phyloP scores from a whole-genome alignment of 495 filamentous ascomycete genomes.

The Talaromyces wortmannii region DNA sequence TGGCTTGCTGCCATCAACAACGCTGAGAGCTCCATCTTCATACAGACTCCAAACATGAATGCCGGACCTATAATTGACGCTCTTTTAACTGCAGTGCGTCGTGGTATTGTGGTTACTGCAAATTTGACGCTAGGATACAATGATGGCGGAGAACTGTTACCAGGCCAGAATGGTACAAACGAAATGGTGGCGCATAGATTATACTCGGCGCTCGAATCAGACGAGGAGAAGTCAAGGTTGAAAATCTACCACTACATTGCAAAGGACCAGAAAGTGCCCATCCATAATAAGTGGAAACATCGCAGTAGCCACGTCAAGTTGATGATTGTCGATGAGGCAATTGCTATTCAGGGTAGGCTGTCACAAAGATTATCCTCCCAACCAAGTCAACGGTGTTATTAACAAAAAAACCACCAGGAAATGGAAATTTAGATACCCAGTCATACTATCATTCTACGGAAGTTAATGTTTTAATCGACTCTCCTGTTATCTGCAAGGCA shows the following conservation, averaged over 20 bases:
- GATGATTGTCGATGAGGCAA: conserved; percentile 60
- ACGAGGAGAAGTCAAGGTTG: conserved; percentile 37
- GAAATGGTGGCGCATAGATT: conserved; percentile 57
- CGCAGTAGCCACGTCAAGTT: conserved; percentile 71
- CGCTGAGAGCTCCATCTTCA: conserved; percentile 55
- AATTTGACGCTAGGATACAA: conserved; percentile 76
- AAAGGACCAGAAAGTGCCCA: conserved; percentile 62
- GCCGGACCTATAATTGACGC: conserved; percentile 59
- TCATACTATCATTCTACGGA: conserved; percentile 73
- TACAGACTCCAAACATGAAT: conserved; percentile 72
- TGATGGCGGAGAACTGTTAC: conserved; percentile 68
- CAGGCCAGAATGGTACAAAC: conserved; percentile 69
- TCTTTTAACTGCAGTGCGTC: conserved; percentile 52
- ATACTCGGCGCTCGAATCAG: conserved; percentile 38
- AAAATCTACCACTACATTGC: conserved; percentile 62
- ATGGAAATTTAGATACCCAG: conserved; percentile 79
- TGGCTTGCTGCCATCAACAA: conserved; percentile 64
- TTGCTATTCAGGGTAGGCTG: conserved; percentile 51
- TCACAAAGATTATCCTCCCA: background rate
- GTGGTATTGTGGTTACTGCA: conserved; percentile 58
- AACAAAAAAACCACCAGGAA: conserved; percentile 30
- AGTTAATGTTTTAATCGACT: conserved; percentile 68
- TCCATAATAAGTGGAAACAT: conserved; percentile 53
- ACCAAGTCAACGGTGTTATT: too few species aligned
- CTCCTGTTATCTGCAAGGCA: conserved; percentile 43